Percentiles rank a stretch among this genome's conserved stretches.
phyloP scores from a whole-genome alignment of 148 eudicot species.

The Rhododendron simsii region DNA sequence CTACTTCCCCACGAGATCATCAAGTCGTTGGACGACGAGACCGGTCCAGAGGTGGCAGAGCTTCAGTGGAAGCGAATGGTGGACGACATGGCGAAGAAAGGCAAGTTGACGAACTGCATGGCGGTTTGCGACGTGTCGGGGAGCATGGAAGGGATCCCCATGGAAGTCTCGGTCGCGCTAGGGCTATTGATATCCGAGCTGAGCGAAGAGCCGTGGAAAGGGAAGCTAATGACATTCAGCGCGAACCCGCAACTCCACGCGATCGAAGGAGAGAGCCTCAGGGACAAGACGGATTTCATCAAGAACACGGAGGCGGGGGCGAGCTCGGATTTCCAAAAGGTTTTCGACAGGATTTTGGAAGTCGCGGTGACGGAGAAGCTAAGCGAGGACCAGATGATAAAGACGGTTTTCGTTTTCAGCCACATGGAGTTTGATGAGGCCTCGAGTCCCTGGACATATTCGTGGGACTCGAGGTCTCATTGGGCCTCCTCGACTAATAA shows the following conservation, averaged over 20 bases:
- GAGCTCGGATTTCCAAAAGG: conserved; percentile 35
- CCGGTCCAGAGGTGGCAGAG: conserved; percentile 30
- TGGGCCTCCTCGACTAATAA: background rate
- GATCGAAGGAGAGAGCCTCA: conserved; percentile 16
- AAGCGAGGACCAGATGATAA: conserved; percentile 33
- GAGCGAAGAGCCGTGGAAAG: conserved; percentile 36
- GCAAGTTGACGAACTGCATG: conserved; percentile 35
- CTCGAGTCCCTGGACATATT: too few relatives aligned
- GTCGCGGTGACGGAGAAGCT: conserved; percentile 24
- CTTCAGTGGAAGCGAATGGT: conserved; percentile 59
- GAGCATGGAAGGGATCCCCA: conserved; percentile 35
- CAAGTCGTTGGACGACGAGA: background rate
- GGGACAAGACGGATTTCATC: conserved; percentile 22
- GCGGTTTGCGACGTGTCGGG: conserved; percentile 51
- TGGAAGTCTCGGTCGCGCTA: conserved; percentile 42
- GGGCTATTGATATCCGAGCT: conserved; percentile 34
- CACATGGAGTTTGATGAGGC: too few relatives aligned
- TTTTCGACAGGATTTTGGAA: conserved; percentile 34
- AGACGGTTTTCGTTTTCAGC: conserved; percentile 46
- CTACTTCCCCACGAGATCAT: background rate
- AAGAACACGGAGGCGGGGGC: conserved; percentile 21
- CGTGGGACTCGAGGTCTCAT: too few relatives aligned
- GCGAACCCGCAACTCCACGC: conserved; percentile 20
- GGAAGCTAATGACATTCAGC: conserved; percentile 32
- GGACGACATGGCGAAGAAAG: conserved; percentile 33